phyloP scores from a whole-genome alignment of 2,329 filamentous ascomycete species.

The Penicillium sp. region DNA sequence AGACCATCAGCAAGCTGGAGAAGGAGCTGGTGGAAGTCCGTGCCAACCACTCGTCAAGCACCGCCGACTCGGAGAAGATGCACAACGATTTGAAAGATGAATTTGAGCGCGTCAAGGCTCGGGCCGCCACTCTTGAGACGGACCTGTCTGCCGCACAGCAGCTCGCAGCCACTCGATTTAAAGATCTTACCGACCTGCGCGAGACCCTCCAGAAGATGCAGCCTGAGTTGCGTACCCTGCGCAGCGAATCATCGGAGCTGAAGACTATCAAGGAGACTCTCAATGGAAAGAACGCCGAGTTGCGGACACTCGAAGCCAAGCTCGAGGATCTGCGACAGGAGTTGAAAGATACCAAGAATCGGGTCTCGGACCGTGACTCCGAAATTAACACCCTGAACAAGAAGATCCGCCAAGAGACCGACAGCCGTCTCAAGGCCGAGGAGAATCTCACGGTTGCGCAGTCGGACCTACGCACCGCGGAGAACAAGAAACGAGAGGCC shows the following conservation, averaged over 20 bases:
- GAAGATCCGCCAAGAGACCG: constrained; percentile 70
- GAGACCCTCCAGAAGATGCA: constrained; percentile 80
- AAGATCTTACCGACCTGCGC: constrained; percentile 74
- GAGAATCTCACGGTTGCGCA: constrained; percentile 70
- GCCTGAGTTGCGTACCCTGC: constrained; percentile 73
- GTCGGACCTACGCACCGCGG: constrained; percentile 70
- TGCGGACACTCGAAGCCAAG: constrained; percentile 72
- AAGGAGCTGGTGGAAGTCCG: constrained; percentile 61
- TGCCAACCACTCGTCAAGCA: constrained; percentile 44
- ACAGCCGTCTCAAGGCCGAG: constrained; percentile 67
- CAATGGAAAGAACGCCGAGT: constrained; percentile 55
- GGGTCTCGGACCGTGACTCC: constrained; percentile 66
- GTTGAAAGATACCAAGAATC: constrained; percentile 63
- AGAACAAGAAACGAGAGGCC: constrained; percentile 74
- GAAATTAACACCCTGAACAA: constrained; percentile 76
- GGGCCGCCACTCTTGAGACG: constrained; percentile 66
- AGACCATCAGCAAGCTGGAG: constrained; percentile 64
- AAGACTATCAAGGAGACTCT: constrained; percentile 74
- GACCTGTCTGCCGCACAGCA: constrained; percentile 83
- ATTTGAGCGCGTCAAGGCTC: constrained; percentile 67
- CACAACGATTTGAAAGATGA: constrained; percentile 57
- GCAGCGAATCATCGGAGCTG: constrained; percentile 70
- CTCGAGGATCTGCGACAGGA: constrained; percentile 79
- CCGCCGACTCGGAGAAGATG: constrained; percentile 49
- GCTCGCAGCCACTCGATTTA: constrained; percentile 80